These are phyloP conservation scores for Vitis rupestris DNA, from an alignment of 164 flowering plant genomes.

Conservation along the genomic window DNA sequence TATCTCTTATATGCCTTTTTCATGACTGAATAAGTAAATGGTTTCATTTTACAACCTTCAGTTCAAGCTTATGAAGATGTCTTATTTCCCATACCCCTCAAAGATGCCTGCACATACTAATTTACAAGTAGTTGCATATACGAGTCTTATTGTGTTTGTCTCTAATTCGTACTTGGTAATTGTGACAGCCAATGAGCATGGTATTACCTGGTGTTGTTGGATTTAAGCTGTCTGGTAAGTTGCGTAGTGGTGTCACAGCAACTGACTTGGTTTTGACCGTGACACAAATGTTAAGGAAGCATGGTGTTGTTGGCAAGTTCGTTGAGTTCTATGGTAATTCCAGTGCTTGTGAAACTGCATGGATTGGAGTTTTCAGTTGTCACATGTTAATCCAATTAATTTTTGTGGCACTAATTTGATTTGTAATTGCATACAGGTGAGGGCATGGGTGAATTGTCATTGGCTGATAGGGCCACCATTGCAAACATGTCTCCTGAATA, in stretches of 20 bases:
- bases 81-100: no score
- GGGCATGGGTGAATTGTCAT: conserved; percentile 77
- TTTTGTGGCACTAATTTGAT: neutral
- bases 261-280: conserved; percentile 94
- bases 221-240: conserved; percentile 74
- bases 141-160: neutral
- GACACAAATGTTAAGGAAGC: conserved; percentile 91
- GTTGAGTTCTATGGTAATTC: conserved; percentile 89
- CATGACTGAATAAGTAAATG: no score
- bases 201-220: conserved; percentile 98
- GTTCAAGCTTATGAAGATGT: no score
- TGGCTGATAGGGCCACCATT: conserved; percentile 97
- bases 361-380: no score
- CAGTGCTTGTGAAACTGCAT: no score
- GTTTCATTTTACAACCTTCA: no score
- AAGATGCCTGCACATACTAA: no score
- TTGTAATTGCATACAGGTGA: conserved; percentile 48
- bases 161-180: neutral
- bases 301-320: conserved; percentile 96
- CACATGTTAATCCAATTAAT: no score
- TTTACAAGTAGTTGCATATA: no score
- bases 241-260: conserved; percentile 85
- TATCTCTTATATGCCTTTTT: no score
- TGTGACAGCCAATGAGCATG: conserved; percentile 96
- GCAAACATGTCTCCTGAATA: conserved; percentile 98